Evolutionary conservation across 352 stramenopile species (phyloP), one percentile per base, ranked within the genome.

Genomic region (Globisporangium abappressorium): DNA sequence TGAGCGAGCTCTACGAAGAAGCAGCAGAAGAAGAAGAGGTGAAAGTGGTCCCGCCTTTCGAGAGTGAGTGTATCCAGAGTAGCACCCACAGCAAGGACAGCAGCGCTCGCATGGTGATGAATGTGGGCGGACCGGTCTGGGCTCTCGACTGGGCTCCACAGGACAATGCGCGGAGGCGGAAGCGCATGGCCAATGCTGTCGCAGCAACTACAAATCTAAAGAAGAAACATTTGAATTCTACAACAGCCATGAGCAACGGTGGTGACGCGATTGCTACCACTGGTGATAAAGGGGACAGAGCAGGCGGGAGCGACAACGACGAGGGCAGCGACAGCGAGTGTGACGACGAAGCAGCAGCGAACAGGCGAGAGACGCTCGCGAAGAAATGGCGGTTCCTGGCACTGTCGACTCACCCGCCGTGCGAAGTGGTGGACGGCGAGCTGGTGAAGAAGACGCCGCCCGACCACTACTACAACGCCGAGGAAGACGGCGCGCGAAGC

Each of bases 61-160:
- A 71, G 55, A 79, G 82, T 70, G 76, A 74, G 55, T 64, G 55
- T 20, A 20, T 92, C 18, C 49, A 53, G 22, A 58, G 11, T 20
- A 59, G 53, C 26, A 58, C 4, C 54, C 47, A 9, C 18, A 60
- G 28, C 30, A 46, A 24, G 1, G 20, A 28, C 36, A 24, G 57
- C 36, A 61, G 65, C 12, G 68, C 77, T 6, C 74, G 75, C 65
- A 82, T 85, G 66, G 85, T 69, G 20, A 41, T 93, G 18, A 93
- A 94, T 62, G 83, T 80, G 0, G 86, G 86, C 24, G 86, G 86
- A 22, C 86, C 86, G 2, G 79, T 94, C 43, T 93, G 84, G 84
- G 86, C 86, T 11, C 92, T 94, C 80, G 86, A 93, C 54, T 94
- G 86, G 86, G 57, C 92, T 47, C 82, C 78, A 12, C 61, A 65